A percentile compares a stretch with the other conserved stretches of the same genome.
These are phyloP conservation scores for Erodium texanum DNA, from an alignment of 441 rosid genomes.

Conservation along the genomic window DNA sequence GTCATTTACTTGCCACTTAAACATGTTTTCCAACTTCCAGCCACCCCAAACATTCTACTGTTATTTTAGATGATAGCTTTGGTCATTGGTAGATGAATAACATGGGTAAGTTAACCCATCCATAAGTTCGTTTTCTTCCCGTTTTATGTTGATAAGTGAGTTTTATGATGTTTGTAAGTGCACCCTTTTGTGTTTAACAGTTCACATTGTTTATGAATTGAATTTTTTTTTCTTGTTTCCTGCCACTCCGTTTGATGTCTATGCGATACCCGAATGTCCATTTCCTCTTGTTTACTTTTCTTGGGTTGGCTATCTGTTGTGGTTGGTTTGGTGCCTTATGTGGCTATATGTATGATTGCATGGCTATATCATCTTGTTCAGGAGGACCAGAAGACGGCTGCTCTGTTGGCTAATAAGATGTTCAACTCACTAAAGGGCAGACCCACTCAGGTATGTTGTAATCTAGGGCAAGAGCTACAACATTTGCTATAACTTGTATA, in stretches of 20 bases:
- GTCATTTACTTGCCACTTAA: background rate
- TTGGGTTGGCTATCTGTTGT: background rate
- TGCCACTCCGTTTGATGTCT: background rate
- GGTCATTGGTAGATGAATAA: background rate
- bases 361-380: constrained; percentile 23
- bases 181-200: background rate
- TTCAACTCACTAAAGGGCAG: constrained; percentile 82
- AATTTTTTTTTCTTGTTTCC: background rate
- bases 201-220: background rate
- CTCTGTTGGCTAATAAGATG: constrained; percentile 65
- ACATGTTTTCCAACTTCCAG: background rate
- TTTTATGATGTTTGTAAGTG: constrained; percentile 4
- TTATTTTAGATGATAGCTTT: background rate
- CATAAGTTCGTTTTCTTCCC: background rate
- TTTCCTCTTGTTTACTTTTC: background rate
- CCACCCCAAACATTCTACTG: background rate
- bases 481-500: background rate
- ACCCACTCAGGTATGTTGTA: constrained; percentile 68
- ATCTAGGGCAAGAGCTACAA: background rate
- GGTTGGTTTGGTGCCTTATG: background rate
- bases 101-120: background rate
- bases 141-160: background rate
- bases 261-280: background rate
- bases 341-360: background rate
- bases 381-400: constrained; percentile 83